Base-by-base conservation (phyloP, 495 filamentous ascomycete genomes). In the Chaetomium fimeti region DNA sequence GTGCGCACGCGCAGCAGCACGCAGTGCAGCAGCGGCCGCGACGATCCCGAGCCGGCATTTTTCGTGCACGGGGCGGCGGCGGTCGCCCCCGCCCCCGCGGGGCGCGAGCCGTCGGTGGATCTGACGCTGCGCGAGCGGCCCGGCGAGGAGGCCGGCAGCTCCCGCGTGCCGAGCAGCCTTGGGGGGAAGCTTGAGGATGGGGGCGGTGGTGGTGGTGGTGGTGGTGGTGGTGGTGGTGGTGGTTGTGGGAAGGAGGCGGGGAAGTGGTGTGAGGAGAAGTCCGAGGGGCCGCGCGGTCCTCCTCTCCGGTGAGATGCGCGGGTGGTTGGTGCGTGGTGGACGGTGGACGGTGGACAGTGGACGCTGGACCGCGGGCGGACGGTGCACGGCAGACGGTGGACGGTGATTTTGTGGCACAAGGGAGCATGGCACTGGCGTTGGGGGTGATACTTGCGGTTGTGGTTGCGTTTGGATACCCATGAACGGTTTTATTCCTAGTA, bases 1-100 rank as follows among this genome's bases (percentile, higher is more conserved):
- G 57, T 68, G 8, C 60, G 61, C 25, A 60, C 55, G 32, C 55
- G 29, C n/a, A 67, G 60, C 38, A 67, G 60, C 38, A 61, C 57
- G 5, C 61, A 68, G 36, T 8, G 20, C 51, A 52, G 40, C 49
- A n/a, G 29, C 9, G 18, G 40, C 40, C 40, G 18, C 1, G 52
- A 57, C 40, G 64, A 61, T 28, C 48, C 56, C 18, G 63, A 64
- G 42, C 22, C 24, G 42, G 57, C 51, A 9, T 36, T 36, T 11
- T 36, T 11, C 12, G 22, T 24, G 22, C 12, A 18, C 29, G 27
- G 16, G n/a, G 12, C 53, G 15, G 12, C 3, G 8, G 22, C 27
- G 13, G 29, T 15, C 29, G 40, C 29, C 22, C 12, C 13, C 25
- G 18, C 36, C 16, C 42, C 11, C 42, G 18, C 51, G 60, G 27